Conservation (phyloP, 192 early-diverging fungal species). For the Pilobolus umbonatus region DNA sequence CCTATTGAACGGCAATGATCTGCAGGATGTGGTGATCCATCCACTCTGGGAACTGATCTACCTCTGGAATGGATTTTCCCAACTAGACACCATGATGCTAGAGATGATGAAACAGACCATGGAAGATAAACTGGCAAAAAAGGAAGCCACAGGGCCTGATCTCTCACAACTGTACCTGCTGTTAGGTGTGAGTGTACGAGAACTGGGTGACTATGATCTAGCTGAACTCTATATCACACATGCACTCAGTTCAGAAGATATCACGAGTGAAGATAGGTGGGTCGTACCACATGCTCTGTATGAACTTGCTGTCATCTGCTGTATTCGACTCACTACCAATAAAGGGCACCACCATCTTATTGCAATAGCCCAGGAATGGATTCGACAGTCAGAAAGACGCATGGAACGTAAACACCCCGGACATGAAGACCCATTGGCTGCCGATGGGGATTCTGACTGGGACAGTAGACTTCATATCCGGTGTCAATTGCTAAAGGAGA, state of each 20-base stretch:
- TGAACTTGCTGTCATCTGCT: constrained; percentile 23
- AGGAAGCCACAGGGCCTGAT: constrained; percentile 8
- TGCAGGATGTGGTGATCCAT: constrained; percentile 24
- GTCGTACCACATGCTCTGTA: constrained; percentile 17
- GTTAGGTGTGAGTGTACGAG: constrained; percentile 23
- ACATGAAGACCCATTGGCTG: neutral
- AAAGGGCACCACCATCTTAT: neutral
- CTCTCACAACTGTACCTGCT: constrained; percentile 17
- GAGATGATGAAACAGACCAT: constrained; percentile 11
- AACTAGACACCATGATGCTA: constrained; percentile 7
- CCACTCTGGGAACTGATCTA: constrained; percentile 38
- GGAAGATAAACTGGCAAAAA: constrained; percentile 3
- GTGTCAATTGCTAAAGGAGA: constrained; percentile 31
- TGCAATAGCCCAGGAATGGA: constrained; percentile 12
- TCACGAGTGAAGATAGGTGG: constrained; percentile 24
- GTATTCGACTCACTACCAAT: constrained; percentile 9
- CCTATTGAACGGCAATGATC: constrained; percentile 7
- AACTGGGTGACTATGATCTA: constrained; percentile 20
- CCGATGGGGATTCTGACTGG: constrained; percentile 23
- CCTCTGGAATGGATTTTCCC: constrained; percentile 34
- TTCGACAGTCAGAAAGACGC: constrained; percentile 5
- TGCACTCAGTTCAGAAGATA: constrained; percentile 8
- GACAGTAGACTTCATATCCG: constrained; percentile 32
- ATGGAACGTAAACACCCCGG: neutral
- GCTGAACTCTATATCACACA: constrained; percentile 24